Conservation (phyloP, 1,284 basidiomycete species). For the Phylloboletellus chloephorus region DNA sequence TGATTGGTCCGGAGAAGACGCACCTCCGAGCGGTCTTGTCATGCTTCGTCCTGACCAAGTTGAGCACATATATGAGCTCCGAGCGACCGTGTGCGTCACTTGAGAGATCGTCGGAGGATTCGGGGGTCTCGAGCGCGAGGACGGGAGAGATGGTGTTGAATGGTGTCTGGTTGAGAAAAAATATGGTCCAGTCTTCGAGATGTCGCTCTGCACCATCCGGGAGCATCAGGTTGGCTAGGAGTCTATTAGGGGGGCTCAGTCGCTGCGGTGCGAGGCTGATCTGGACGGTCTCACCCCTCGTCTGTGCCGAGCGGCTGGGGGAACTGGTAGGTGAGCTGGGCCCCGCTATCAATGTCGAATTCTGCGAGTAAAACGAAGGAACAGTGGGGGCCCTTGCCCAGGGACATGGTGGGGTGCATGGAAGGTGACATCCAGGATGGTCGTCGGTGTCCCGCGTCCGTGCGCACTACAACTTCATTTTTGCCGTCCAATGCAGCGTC, state of each 20-base stretch:
- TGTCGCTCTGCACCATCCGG: slow-evolving; percentile 96
- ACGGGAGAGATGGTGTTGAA: slow-evolving; percentile 82
- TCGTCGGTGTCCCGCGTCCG: not conserved
- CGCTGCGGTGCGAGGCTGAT: not conserved
- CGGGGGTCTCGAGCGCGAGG: slow-evolving; percentile 65
- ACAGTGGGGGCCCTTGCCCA: slow-evolving; percentile 59
- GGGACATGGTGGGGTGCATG: slow-evolving; percentile 30
- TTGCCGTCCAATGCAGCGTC: slow-evolving; percentile 8
- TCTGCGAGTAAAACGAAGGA: slow-evolving; percentile 92
- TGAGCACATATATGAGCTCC: slow-evolving; percentile 86
- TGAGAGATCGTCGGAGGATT: slow-evolving; percentile 41
- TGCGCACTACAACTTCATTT: slow-evolving; percentile 13
- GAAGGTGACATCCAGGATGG: not conserved
- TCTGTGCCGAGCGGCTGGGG: slow-evolving; percentile 88
- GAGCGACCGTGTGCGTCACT: slow-evolving; percentile 36
- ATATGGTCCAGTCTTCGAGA: slow-evolving; percentile 96
- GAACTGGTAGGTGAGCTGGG: slow-evolving; percentile 89
- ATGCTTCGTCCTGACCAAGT: slow-evolving; percentile 92
- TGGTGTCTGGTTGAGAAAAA: slow-evolving; percentile 91
- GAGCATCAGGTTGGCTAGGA: slow-evolving; percentile 95
- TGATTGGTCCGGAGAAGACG: slow-evolving; percentile 25
- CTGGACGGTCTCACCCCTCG: slow-evolving; percentile 65
- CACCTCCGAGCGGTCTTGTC: slow-evolving; percentile 84
- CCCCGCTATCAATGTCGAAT: slow-evolving; percentile 91
- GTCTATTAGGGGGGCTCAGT: slow-evolving; percentile 43